Evolutionary conservation across 1,139 yeast genomes (phyloP), one percentile per base, ranked within the genome.

Genomic region (Nakaseomyces nivariensis): DNA sequence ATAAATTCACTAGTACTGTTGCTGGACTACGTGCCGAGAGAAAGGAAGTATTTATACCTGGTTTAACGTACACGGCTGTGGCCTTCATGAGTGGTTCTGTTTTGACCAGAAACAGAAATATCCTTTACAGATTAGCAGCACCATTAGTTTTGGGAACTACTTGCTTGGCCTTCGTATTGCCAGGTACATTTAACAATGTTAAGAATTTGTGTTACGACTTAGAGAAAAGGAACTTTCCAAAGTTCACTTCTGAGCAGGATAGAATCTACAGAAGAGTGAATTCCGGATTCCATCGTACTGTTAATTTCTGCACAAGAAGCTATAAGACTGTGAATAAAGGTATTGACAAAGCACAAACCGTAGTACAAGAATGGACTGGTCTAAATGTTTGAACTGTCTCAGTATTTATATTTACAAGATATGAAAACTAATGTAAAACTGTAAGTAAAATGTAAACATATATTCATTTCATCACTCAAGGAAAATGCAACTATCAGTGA

Each of bases 81-180:
- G 92, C 90, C n/a, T 75, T 82, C 2, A 75, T 90, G 59, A 72
- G 94, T 4, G 97, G 97, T 48, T 78, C 87, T 31, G 81, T 92
- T 47, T 65, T 85, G 48, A 80, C 95, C 3, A 87, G 96, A 62
- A 62, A 55, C 43, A 82, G 82, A 60, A 76, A 87, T 54, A 78
- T 84, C 11, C 49, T 83, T 4, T 66, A 86, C 13, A 81, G 83
- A 60, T 69, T 76, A 4, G 56, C 78, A 0, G 73, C 81, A 10
- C 97, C 97, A 2, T 52, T 84, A 3, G 68, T 75, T 0, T 74
- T 85, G 48, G 96, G 95, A 13, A 58, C 78, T 22, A 76, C 75
- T 10, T 82, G 95, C 1, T 87, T 89, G 70, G 78, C 74, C 52
- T 77, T 81, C 67, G 82, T 85, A 57, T 74, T 90, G 59, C 98